Conservation (phyloP, 768 basidiomycete genomes). For the Cyathus striatus region DNA sequence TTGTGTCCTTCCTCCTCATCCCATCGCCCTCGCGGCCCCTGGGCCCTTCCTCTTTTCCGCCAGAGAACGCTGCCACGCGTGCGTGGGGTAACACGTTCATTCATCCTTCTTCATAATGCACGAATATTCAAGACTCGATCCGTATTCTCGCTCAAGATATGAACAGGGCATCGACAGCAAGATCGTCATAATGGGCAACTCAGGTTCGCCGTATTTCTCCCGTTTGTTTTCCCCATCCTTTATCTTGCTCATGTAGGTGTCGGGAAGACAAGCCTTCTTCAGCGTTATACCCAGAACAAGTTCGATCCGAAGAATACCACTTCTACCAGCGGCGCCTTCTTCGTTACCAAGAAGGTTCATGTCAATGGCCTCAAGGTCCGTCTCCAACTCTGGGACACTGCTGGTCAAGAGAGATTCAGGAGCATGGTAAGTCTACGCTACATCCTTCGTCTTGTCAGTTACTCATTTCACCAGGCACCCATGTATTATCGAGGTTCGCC, state of each 20-base stretch:
- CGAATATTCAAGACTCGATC: constrained; percentile 54
- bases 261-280: constrained; percentile 88
- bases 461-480: constrained; percentile 59
- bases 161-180: constrained; percentile 90
- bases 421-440: constrained; percentile 61
- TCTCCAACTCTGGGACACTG: constrained; percentile 89
- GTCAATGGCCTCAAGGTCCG: constrained; percentile 84
- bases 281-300: constrained; percentile 86
- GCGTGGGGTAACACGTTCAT: constrained; percentile 5
- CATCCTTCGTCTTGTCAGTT: constrained; percentile 7
- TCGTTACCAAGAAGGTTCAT: constrained; percentile 88
- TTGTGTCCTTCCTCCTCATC: constrained; percentile 20
- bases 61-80: constrained; percentile 11
- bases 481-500: constrained; percentile 83
- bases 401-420: constrained; percentile 89
- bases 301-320: constrained; percentile 87
- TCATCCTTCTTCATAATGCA: constrained; percentile 3
- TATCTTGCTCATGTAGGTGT: constrained; percentile 48
- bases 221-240: constrained; percentile 4
- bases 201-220: constrained; percentile 23
- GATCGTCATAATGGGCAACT: constrained; percentile 93
- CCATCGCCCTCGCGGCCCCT: constrained; percentile 45
- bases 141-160: constrained; percentile 62
- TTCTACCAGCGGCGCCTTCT: constrained; percentile 89
- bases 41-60: constrained; percentile 21